Evolutionary conservation across 2,329 filamentous ascomycete genomes (phyloP).

Genomic region (Penicillium sp.): DNA sequence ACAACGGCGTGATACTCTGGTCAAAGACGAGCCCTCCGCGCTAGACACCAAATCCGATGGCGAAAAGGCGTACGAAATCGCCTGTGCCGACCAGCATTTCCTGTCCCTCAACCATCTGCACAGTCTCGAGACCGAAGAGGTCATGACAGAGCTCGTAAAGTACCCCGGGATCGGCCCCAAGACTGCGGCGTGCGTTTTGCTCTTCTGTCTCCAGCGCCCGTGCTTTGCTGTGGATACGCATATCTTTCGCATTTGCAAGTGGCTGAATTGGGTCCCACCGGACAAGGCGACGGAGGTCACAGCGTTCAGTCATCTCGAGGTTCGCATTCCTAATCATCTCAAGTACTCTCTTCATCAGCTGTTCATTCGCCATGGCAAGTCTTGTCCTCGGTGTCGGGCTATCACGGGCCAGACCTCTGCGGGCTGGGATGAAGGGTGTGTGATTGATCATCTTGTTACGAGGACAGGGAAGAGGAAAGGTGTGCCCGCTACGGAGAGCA

Average conservation of each 20-base stretch:
- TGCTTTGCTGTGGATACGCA: constrained; percentile 71
- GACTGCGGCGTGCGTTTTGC: constrained; percentile 67
- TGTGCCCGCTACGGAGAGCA: background rate
- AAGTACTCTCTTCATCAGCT: constrained; percentile 69
- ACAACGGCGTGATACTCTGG: constrained; percentile 57
- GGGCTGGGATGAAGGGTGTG: constrained; percentile 68
- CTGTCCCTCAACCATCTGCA: constrained; percentile 70
- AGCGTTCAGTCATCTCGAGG: constrained; percentile 65
- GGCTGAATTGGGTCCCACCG: constrained; percentile 65
- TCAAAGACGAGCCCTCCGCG: constrained; percentile 51
- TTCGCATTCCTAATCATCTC: constrained; percentile 63
- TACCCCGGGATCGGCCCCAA: constrained; percentile 70
- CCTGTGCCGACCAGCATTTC: constrained; percentile 61
- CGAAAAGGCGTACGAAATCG: constrained; percentile 63
- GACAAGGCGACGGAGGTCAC: constrained; percentile 51
- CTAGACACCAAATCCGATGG: constrained; percentile 45
- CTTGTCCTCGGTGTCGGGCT: constrained; percentile 64
- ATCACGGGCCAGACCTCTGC: constrained; percentile 64
- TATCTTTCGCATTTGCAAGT: constrained; percentile 66
- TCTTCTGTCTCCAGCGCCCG: constrained; percentile 68
- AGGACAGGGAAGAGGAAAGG: constrained; percentile 58
- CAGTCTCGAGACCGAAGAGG: constrained; percentile 59
- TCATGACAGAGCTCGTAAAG: constrained; percentile 61
- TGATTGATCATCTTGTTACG: constrained; percentile 66
- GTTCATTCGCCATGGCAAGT: constrained; percentile 66